These are phyloP conservation scores for Lagenidium sp. DNA, from an alignment of 352 stramenopile genomes.

Conservation along the genomic window DNA sequence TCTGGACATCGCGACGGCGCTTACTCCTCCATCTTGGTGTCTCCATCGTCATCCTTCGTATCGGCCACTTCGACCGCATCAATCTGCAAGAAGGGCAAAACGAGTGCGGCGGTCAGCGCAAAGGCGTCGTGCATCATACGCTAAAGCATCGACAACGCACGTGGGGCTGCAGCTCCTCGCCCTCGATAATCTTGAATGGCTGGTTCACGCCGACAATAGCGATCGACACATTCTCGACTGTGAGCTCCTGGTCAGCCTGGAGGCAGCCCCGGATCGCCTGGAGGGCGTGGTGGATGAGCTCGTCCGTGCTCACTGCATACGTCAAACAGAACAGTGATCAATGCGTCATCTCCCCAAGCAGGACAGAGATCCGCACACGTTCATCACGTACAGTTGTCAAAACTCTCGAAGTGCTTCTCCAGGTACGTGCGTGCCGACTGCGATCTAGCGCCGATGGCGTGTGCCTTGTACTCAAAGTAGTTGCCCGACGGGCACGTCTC, in stretches of 20 bases:
- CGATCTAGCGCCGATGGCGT: slow-evolving; percentile 95
- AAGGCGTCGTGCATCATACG: too few species aligned
- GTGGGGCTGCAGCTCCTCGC: slow-evolving; percentile 91
- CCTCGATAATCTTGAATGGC: slow-evolving; percentile 93
- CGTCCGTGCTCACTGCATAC: slow-evolving; percentile 81
- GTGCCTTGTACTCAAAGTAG: slow-evolving; percentile 98
- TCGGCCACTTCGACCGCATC: slow-evolving; percentile 81
- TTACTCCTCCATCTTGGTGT: slow-evolving; percentile 82
- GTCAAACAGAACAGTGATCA: too few species aligned
- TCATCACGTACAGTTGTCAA: slow-evolving; percentile 61
- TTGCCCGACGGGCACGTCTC: slow-evolving; percentile 98
- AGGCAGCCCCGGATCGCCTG: slow-evolving; percentile 95
- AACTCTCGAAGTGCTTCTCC: slow-evolving; percentile 97
- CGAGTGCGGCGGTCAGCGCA: too few species aligned
- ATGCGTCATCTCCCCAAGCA: too few species aligned
- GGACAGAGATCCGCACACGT: slow-evolving; percentile 3
- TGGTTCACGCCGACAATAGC: slow-evolving; percentile 92
- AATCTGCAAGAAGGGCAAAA: slow-evolving; percentile 41
- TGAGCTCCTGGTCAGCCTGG: slow-evolving; percentile 94
- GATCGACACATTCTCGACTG: slow-evolving; percentile 88
- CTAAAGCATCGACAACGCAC: too few species aligned
- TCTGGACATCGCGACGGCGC: neutral
- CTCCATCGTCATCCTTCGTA: slow-evolving; percentile 72
- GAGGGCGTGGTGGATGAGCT: slow-evolving; percentile 98
- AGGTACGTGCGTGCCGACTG: slow-evolving; percentile 98